phyloP scores from a whole-genome alignment of 2,329 filamentous ascomycete species.

The Apiospora phragmitis region DNA sequence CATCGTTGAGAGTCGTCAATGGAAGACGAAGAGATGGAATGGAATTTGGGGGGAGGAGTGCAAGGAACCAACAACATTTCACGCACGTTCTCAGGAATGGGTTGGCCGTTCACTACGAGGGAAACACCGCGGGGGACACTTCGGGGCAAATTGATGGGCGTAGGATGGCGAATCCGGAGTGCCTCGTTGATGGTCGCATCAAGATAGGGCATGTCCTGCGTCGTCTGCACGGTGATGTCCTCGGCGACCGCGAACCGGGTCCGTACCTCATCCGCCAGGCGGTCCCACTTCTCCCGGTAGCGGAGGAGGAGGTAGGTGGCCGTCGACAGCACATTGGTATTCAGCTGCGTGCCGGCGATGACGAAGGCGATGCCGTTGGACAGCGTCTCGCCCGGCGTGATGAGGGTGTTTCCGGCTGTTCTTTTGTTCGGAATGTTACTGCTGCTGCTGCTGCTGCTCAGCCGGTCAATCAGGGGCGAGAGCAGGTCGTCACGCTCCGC shows the following conservation, averaged over 20 bases:
- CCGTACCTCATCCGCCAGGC: slow-evolving; percentile 39
- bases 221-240: slow-evolving; percentile 36
- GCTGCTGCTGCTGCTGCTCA: no score
- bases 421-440: neutral
- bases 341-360: slow-evolving; percentile 45
- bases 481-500: no score
- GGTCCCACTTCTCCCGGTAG: slow-evolving; percentile 28
- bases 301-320: slow-evolving; percentile 40
- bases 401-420: neutral
- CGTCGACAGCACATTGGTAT: slow-evolving; percentile 42
- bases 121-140: slow-evolving; percentile 11
- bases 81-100: slow-evolving; percentile 13
- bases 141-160: slow-evolving; percentile 21
- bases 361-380: neutral
- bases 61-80: no score
- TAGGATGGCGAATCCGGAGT: slow-evolving; percentile 39
- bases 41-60: no score
- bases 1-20: no score
- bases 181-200: slow-evolving; percentile 41
- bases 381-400: neutral
- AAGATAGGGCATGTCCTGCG: slow-evolving; percentile 36
- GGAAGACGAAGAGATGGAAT: no score
- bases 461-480: no score
- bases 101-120: slow-evolving; percentile 17
- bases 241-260: slow-evolving; percentile 34